These are phyloP conservation scores for Citrus maxima DNA, from an alignment of 345 rosid genomes.

Conservation along the genomic window DNA sequence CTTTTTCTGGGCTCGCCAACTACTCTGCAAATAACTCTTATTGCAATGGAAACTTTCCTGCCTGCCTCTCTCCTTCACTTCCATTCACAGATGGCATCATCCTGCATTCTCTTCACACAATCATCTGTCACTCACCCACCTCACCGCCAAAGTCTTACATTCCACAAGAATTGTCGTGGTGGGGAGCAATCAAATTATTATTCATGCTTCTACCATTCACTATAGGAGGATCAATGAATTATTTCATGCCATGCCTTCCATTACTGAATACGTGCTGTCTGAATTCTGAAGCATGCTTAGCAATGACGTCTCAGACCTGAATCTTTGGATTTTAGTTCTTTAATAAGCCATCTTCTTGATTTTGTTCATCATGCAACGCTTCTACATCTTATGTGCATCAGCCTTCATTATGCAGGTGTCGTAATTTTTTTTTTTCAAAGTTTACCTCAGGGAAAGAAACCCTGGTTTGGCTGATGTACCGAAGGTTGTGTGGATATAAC, in stretches of 20 bases:
- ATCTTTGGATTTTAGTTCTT: slow-evolving; percentile 47
- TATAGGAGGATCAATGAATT: slow-evolving; percentile 63
- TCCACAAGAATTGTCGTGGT: slow-evolving; percentile 43
- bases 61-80: slow-evolving; percentile 62
- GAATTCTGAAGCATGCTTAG: slow-evolving; percentile 69
- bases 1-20: slow-evolving; percentile 61
- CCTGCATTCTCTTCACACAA: slow-evolving; percentile 50
- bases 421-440: slow-evolving; percentile 30
- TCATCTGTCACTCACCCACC: slow-evolving; percentile 54
- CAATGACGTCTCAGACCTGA: slow-evolving; percentile 69
- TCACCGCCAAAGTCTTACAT: slow-evolving; percentile 41
- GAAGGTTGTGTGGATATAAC: slow-evolving; percentile 20
- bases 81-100: slow-evolving; percentile 61
- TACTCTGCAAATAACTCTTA: slow-evolving; percentile 46
- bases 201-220: slow-evolving; percentile 47
- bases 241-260: slow-evolving; percentile 63
- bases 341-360: slow-evolving; percentile 55
- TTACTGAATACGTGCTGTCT: slow-evolving; percentile 59
- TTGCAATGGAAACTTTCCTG: slow-evolving; percentile 58
- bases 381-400: slow-evolving; percentile 70
- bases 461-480: slow-evolving; percentile 36
- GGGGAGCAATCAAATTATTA: slow-evolving; percentile 43
- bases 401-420: slow-evolving; percentile 84
- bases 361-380: slow-evolving; percentile 76
- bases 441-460: slow-evolving; percentile 31